Conservation (phyloP, 176 grass and related monocot genomes). For the Bothriochloa decipiens region DNA sequence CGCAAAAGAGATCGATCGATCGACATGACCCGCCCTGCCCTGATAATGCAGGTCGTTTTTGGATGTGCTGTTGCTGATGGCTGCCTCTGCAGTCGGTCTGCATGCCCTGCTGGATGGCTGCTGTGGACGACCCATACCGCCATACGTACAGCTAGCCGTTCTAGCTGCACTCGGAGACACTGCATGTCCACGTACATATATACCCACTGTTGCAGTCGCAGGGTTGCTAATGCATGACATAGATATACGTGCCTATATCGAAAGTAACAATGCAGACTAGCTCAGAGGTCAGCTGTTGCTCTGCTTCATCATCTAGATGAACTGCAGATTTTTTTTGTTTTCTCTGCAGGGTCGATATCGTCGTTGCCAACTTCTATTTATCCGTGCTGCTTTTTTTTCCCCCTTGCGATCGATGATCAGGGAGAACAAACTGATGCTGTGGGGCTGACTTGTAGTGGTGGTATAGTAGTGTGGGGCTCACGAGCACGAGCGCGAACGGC, state of each 20-base stretch:
- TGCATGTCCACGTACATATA: too few relatives aligned
- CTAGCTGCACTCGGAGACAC: too few relatives aligned
- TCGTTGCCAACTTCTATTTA: background rate
- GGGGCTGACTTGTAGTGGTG: background rate
- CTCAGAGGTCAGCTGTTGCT: background rate
- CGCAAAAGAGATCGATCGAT: background rate
- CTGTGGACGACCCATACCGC: too few relatives aligned
- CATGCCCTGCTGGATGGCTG: background rate
- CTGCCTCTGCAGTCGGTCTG: background rate
- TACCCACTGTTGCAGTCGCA: too few relatives aligned
- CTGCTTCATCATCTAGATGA: background rate
- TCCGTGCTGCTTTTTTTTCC: background rate
- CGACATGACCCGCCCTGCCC: background rate
- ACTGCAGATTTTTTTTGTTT: background rate
- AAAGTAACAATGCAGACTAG: too few relatives aligned
- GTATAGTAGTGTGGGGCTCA: too few relatives aligned
- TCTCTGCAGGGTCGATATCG: background rate
- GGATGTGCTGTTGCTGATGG: background rate
- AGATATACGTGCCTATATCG: too few relatives aligned
- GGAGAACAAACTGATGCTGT: background rate
- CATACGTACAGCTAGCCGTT: too few relatives aligned
- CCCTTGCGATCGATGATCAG: background rate
- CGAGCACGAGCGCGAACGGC: too few relatives aligned
- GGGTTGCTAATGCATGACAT: too few relatives aligned
- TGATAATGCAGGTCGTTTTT: slow-evolving; percentile 16